A percentile compares a stretch with the other conserved stretches of the same genome.
phyloP scores from a whole-genome alignment of 2,329 filamentous ascomycete species.

The Pseudogymnoascus sp. region DNA sequence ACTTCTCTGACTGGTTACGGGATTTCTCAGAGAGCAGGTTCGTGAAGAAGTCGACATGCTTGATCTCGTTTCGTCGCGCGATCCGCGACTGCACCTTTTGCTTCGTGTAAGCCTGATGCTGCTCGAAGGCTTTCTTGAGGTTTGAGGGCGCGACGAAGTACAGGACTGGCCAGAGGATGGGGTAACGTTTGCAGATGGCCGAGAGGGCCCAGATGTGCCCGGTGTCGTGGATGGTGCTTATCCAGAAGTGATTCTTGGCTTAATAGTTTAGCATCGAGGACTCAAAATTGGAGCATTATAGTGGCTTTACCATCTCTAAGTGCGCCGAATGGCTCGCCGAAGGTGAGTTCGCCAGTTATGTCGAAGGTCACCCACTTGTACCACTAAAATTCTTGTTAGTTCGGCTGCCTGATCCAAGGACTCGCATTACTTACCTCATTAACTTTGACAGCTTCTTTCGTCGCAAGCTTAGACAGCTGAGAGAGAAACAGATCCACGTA shows the following conservation, averaged over 20 bases:
- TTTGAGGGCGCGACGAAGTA: neutral
- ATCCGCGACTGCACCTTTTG: neutral
- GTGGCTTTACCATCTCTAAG: constrained; percentile 20
- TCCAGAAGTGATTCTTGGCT: constrained; percentile 23
- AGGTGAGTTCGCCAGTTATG: constrained; percentile 26
- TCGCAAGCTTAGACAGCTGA: constrained; percentile 23
- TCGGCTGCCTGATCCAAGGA: constrained; percentile 22
- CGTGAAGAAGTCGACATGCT: neutral
- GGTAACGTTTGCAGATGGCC: neutral
- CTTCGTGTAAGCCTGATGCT: neutral
- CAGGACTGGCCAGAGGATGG: neutral
- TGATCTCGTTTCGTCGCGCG: neutral
- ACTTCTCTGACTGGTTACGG: neutral
- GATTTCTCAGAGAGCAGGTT: neutral
- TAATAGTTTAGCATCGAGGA: constrained; percentile 20
- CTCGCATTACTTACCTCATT: constrained; percentile 26
- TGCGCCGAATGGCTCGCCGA: constrained; percentile 27
- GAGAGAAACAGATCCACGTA: constrained; percentile 21
- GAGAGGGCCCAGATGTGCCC: neutral
- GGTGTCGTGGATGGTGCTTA: constrained; percentile 18
- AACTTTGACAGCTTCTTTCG: constrained; percentile 25
- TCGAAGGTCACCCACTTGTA: constrained; percentile 43
- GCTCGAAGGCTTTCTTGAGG: neutral
- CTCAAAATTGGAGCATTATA: constrained; percentile 25
- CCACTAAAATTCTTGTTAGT: constrained; percentile 42